Evolutionary conservation across 1,139 yeast genomes (phyloP).

Genomic region (Trichomonascaceae sp.): DNA sequence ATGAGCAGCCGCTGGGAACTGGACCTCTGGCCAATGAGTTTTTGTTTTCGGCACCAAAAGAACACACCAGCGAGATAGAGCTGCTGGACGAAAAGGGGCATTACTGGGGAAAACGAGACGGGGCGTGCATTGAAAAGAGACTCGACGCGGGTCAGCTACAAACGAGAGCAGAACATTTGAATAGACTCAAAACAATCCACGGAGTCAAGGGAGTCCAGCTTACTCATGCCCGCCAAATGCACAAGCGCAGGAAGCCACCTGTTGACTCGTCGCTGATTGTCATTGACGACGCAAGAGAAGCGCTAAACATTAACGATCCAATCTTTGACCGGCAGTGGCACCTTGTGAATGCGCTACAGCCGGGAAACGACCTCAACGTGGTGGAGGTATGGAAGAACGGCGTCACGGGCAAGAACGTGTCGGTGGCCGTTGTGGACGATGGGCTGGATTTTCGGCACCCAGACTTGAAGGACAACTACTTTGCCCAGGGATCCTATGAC

Average conservation of each 20-base stretch:
- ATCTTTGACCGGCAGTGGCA: constrained; percentile 83
- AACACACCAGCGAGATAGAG: constrained; percentile 8
- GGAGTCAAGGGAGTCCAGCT: constrained; percentile 15
- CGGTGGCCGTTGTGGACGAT: constrained; percentile 83
- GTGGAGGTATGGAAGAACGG: constrained; percentile 75
- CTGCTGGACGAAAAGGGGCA: constrained; percentile 6
- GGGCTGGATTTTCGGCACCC: constrained; percentile 73
- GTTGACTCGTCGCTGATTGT: constrained; percentile 14
- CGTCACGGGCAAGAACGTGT: constrained; percentile 68
- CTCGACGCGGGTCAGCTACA: constrained; percentile 1
- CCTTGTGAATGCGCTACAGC: constrained; percentile 51
- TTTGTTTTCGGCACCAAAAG: constrained; percentile 20
- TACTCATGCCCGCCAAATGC: constrained; percentile 8
- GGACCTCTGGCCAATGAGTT: constrained; percentile 18
- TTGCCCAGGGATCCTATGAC: constrained; percentile 77
- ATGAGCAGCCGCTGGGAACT: constrained; percentile 22
- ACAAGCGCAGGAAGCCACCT: constrained; percentile 7
- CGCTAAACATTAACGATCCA: constrained; percentile 66
- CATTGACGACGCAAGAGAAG: constrained; percentile 24
- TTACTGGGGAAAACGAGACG: constrained; percentile 1
- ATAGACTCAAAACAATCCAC: too few species aligned
- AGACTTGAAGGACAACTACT: constrained; percentile 59
- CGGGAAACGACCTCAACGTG: constrained; percentile 81
- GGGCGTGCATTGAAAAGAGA: constrained; percentile 5
- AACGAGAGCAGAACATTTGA: constrained; percentile 4